These are phyloP conservation scores for Cicer pinnatifidum DNA, from an alignment of 306 rosid genomes.

Conservation along the genomic window DNA sequence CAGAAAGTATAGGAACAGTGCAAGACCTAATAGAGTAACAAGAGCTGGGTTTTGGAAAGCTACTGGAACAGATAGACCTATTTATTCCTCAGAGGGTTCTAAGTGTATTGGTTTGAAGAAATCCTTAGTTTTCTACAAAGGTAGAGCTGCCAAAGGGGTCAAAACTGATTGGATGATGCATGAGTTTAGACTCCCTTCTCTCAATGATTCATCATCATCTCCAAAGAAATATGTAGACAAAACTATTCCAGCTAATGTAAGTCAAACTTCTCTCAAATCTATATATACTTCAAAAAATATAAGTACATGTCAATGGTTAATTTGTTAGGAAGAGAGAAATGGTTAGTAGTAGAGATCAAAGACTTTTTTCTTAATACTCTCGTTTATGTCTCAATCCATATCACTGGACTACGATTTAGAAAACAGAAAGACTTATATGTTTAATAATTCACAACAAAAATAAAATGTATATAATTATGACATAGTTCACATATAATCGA, in stretches of 20 bases:
- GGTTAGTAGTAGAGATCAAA: too few relatives aligned
- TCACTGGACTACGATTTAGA: too few relatives aligned
- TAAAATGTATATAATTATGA: not conserved
- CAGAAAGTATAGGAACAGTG: conserved; percentile 81
- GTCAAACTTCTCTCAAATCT: not conserved
- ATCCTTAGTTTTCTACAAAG: conserved; percentile 84
- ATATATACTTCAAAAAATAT: not conserved
- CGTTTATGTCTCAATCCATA: too few relatives aligned
- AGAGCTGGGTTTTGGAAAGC: conserved; percentile 94
- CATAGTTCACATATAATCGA: not conserved
- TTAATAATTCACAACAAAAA: not conserved
- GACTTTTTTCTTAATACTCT: too few relatives aligned
- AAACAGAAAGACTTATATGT: too few relatives aligned
- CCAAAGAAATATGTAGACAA: conserved; percentile 60
- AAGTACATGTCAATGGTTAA: too few relatives aligned
- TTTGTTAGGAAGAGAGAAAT: too few relatives aligned
- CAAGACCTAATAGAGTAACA: conserved; percentile 87
- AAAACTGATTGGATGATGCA: conserved; percentile 99
- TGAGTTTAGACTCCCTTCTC: conserved; percentile 83
- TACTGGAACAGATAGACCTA: conserved; percentile 85
- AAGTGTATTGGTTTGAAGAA: conserved; percentile 89
- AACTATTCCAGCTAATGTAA: conserved; percentile 64
- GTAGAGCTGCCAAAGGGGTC: conserved; percentile 81
- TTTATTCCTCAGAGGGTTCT: conserved; percentile 73
- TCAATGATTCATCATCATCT: conserved; percentile 50